A percentile compares a stretch with the other conserved stretches of the same genome.
phyloP scores from a whole-genome alignment of 257 asterid species.

The Penstemon barbatus region DNA sequence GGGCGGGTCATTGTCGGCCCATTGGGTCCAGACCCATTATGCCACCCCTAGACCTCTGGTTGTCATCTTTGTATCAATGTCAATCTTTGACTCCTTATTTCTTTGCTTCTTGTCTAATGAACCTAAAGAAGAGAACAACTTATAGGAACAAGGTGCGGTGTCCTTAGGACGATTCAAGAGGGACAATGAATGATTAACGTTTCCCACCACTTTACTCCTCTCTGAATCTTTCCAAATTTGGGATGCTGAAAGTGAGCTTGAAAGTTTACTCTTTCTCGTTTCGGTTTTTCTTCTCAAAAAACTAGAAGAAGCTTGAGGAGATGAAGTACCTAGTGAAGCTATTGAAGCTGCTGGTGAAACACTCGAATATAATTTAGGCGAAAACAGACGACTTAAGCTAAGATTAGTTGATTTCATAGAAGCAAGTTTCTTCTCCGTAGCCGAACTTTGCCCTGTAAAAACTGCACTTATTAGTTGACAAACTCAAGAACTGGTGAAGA shows the following conservation, averaged over 20 bases:
- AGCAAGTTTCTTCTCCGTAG: no score
- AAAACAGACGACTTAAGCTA: no score
- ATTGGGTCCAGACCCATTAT: no score
- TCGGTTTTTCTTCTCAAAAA: conserved; percentile 29
- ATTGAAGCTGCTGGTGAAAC: neutral
- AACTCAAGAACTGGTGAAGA: neutral
- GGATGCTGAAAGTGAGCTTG: conserved; percentile 32
- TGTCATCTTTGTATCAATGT: neutral
- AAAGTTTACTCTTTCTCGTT: conserved; percentile 28
- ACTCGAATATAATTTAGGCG: no score
- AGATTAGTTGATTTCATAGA: no score
- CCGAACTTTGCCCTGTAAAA: conserved; percentile 43
- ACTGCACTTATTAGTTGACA: neutral
- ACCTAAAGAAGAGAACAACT: conserved; percentile 11
- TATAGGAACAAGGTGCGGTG: conserved; percentile 1
- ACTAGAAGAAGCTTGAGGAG: conserved; percentile 20
- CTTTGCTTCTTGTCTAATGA: conserved; percentile 27
- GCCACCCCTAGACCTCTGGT: neutral
- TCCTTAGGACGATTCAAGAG: no score
- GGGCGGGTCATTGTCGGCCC: no score
- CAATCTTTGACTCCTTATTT: conserved; percentile 10
- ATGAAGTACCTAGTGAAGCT: conserved; percentile 5
- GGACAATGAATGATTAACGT: conserved; percentile 23
- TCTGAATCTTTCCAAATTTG: conserved; percentile 28
- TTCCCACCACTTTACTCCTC: conserved; percentile 24